phyloP scores from a whole-genome alignment of 2,329 filamentous ascomycete species.

The Periconia macrospinosa region DNA sequence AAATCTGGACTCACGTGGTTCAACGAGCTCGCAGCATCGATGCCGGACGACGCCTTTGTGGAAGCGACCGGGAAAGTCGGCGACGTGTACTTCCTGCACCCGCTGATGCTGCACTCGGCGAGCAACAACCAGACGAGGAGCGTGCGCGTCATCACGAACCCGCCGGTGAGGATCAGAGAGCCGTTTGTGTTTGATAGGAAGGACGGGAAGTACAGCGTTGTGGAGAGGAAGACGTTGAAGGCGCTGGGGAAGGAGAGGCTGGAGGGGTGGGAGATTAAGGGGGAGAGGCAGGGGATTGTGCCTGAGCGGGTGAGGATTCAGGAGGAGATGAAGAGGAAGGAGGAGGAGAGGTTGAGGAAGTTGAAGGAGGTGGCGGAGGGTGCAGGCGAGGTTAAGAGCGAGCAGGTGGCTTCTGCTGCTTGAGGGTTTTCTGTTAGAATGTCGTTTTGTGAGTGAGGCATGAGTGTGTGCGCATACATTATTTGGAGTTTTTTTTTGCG shows the following conservation, averaged over 20 bases:
- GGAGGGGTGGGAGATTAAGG: constrained; percentile 56
- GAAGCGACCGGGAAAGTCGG: constrained; percentile 59
- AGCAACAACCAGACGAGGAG: constrained; percentile 53
- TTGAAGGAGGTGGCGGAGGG: constrained; percentile 19
- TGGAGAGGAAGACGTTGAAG: constrained; percentile 58
- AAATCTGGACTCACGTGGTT: constrained; percentile 51
- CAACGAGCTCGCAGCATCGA: constrained; percentile 42
- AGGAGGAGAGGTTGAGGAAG: constrained; percentile 49
- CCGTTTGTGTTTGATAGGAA: constrained; percentile 57
- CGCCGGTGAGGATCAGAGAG: constrained; percentile 54
- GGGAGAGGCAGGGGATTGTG: constrained; percentile 53
- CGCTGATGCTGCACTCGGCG: constrained; percentile 62
- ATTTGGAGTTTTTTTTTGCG: too few relatives aligned
- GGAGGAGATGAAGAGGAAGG: constrained; percentile 54
- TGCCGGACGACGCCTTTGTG: constrained; percentile 50
- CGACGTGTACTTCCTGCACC: constrained; percentile 63
- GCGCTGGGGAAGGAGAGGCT: constrained; percentile 53
- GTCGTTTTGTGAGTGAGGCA: too few relatives aligned
- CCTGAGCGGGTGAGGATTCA: constrained; percentile 53
- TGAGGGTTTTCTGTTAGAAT: not conserved
- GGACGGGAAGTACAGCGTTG: constrained; percentile 56
- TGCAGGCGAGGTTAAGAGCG: constrained; percentile 10
- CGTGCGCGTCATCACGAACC: constrained; percentile 58
- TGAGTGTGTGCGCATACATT: too few relatives aligned
- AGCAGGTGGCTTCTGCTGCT: constrained; percentile 10